These are phyloP conservation scores for Aspergillus bombycis DNA, from an alignment of 2,329 filamentous ascomycete species.

Conservation along the genomic window DNA sequence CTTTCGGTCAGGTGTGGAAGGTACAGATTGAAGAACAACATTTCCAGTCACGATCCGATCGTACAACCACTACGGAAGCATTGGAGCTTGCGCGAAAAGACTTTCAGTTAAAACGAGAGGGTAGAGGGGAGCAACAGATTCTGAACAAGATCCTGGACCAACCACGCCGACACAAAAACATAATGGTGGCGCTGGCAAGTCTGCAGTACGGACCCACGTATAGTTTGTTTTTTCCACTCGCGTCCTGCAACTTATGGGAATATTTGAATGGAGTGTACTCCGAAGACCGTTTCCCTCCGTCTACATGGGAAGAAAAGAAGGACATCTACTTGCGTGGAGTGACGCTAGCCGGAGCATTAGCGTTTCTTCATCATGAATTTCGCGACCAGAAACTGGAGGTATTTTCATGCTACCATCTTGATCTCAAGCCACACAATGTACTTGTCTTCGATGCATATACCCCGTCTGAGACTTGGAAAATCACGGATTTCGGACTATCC, in stretches of 20 bases:
- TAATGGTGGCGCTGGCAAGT: constrained; percentile 42
- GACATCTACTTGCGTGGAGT: constrained; percentile 33
- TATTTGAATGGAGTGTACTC: constrained; percentile 36
- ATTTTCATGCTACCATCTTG: constrained; percentile 47
- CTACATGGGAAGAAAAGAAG: constrained; percentile 20
- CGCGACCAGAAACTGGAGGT: constrained; percentile 20
- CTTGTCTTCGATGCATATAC: constrained; percentile 27
- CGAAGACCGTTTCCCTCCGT: constrained; percentile 13
- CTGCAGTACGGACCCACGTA: constrained; percentile 39
- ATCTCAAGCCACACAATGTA: constrained; percentile 46
- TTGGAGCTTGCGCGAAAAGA: constrained; percentile 42
- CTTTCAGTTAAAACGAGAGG: constrained; percentile 29
- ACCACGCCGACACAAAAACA: constrained; percentile 37
- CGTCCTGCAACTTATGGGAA: constrained; percentile 41
- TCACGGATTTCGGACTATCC: constrained; percentile 49
- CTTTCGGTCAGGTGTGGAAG: constrained; percentile 35
- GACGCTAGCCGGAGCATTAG: constrained; percentile 39
- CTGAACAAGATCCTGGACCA: constrained; percentile 40
- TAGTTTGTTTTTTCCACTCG: constrained; percentile 47
- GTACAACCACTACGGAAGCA: constrained; percentile 12
- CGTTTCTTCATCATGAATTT: constrained; percentile 45
- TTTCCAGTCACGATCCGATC: constrained; percentile 27
- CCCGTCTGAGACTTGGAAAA: constrained; percentile 36
- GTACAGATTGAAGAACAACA: constrained; percentile 40
- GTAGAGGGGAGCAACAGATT: constrained; percentile 34